Percentiles rank a stretch among this genome's conserved stretches.
These are phyloP conservation scores for Sabuloglossum arenarium DNA, from an alignment of 495 filamentous ascomycete genomes.

Conservation along the genomic window DNA sequence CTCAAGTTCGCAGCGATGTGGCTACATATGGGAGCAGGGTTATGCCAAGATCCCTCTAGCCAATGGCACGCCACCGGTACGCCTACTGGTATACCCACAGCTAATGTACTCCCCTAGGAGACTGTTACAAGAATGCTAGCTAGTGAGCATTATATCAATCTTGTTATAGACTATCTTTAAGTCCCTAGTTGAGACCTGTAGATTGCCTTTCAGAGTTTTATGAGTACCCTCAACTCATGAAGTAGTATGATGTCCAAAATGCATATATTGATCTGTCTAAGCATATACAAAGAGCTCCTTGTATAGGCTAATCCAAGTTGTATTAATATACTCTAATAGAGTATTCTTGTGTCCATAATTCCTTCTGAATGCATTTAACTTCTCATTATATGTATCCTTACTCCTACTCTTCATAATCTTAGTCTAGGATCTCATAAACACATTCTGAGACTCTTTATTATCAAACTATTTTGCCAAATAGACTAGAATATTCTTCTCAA, in stretches of 20 bases:
- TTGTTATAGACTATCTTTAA: background rate
- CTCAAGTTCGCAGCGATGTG: too few relatives aligned
- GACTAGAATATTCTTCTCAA: constrained; percentile 1
- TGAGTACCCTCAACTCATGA: constrained; percentile 1
- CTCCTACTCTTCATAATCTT: background rate
- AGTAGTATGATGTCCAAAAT: background rate
- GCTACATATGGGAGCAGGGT: too few relatives aligned
- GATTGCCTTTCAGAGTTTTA: background rate
- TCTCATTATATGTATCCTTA: background rate
- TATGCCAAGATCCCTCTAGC: too few relatives aligned
- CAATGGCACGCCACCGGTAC: too few relatives aligned
- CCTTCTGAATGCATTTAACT: background rate
- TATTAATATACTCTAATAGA: background rate
- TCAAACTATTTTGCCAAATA: background rate
- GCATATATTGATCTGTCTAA: background rate
- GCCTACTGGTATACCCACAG: too few relatives aligned
- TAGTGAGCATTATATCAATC: background rate
- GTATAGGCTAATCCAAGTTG: background rate
- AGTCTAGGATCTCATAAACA: background rate
- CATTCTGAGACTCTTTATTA: background rate
- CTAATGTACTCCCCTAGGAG: too few relatives aligned
- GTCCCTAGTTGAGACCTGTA: constrained; percentile 1
- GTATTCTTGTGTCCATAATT: background rate
- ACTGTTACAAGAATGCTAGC: background rate
- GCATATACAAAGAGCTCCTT: background rate